Evolutionary conservation across 192 early-diverging fungal genomes (phyloP).

Genomic region (Coemansia sp.): DNA sequence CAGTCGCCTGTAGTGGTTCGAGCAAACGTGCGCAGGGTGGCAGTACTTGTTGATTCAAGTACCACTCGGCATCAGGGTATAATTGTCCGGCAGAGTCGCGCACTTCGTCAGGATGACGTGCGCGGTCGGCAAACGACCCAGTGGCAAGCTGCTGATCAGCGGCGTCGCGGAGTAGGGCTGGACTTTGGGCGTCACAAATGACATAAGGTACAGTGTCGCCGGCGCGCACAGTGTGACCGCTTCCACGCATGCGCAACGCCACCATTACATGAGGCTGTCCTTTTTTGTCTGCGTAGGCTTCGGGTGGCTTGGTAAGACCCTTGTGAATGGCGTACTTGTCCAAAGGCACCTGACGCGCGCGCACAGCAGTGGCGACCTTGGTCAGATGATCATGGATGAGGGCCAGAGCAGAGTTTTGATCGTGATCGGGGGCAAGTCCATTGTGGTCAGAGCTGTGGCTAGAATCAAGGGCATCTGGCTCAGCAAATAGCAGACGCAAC

Average conservation of each 20-base stretch:
- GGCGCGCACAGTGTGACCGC: constrained; percentile 62
- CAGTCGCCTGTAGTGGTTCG: constrained; percentile 82
- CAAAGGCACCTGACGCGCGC: constrained; percentile 65
- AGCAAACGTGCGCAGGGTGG: constrained; percentile 83
- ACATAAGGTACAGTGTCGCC: constrained; percentile 97
- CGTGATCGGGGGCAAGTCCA: constrained; percentile 18
- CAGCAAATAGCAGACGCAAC: constrained; percentile 61
- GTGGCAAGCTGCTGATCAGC: neutral
- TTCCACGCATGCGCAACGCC: constrained; percentile 74
- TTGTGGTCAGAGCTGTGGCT: neutral
- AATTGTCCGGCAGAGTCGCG: constrained; percentile 42
- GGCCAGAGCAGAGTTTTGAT: constrained; percentile 70
- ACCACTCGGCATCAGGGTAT: constrained; percentile 83
- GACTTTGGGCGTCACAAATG: constrained; percentile 64
- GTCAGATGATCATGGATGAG: constrained; percentile 76
- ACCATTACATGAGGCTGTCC: constrained; percentile 95
- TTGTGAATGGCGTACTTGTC: constrained; percentile 93
- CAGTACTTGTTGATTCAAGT: constrained; percentile 86
- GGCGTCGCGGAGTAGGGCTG: neutral
- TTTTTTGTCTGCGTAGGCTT: constrained; percentile 85
- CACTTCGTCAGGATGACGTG: constrained; percentile 85
- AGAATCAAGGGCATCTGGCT: constrained; percentile 25
- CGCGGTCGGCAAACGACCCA: constrained; percentile 66
- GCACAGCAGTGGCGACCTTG: constrained; percentile 68
- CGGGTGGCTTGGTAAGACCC: constrained; percentile 86